phyloP scores from a whole-genome alignment of 345 rosid genomes.

The Ceriops decandra region DNA sequence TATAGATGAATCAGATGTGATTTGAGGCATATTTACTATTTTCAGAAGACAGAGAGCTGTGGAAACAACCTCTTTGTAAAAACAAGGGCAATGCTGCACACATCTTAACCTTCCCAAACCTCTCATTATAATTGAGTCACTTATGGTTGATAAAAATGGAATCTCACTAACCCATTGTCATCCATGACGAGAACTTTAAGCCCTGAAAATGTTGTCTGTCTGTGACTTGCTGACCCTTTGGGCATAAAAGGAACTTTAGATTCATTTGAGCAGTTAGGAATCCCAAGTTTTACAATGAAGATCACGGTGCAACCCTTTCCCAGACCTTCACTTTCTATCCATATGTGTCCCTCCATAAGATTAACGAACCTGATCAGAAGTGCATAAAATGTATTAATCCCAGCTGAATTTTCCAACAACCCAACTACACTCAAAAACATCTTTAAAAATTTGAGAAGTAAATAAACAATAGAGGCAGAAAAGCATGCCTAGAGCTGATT shows the following conservation, averaged over 20 bases:
- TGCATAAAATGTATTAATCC: constrained; percentile 9
- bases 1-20: no score
- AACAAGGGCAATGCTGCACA: no score
- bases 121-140: neutral
- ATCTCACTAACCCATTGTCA: constrained; percentile 65
- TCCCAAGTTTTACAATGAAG: constrained; percentile 75
- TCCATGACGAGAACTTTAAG: constrained; percentile 96
- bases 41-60: no score
- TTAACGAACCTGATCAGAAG: constrained; percentile 69
- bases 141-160: constrained; percentile 6
- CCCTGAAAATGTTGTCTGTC: constrained; percentile 59
- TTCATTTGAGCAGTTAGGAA: constrained; percentile 47
- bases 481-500: neutral
- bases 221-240: constrained; percentile 41
- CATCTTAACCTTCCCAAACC: neutral
- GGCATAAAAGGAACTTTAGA: constrained; percentile 43
- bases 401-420: neutral
- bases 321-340: constrained; percentile 94
- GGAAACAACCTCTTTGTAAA: no score
- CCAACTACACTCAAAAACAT: neutral
- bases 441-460: neutral
- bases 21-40: no score
- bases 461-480: neutral
- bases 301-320: constrained; percentile 92
- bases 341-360: constrained; percentile 95